Base-by-base conservation (phyloP, 345 rosid genomes). In the Gossypium stocksii region DNA sequence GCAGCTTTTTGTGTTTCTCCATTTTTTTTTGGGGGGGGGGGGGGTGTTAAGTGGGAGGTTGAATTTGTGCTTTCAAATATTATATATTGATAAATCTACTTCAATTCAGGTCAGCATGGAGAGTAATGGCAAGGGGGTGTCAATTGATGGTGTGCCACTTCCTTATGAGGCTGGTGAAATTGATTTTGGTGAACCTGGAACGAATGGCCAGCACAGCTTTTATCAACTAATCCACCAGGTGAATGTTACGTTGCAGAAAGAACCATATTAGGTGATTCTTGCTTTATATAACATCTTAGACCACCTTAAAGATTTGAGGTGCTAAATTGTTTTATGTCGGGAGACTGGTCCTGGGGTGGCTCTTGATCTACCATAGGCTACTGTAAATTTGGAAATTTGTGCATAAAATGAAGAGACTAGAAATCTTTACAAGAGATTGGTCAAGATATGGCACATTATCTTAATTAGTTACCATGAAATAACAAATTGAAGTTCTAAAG, bases 161-260 rank as follows among this genome's bases (percentile, higher is more conserved):
- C 91, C 97, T 41, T 90, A 78, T 60, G 97, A 88, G 83, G 85
- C 97, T 34, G 99, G 99, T 77, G 99, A 95, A 86, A 93, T 90
- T 82, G 98, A 95, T 82, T 95, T 95, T 76, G 98, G 98, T 77
- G 98, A 95, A 78, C 99, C 98, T 71, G 99, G 98, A 82, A 91
- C 99, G 66, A 90, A 95, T 74, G 97, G 98, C 70, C 99, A 95
- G 82, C 99, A 91, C 84, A 95, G 99, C 86, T 95, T 95, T 84
- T 95, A 95, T 86, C 99, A 95, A 83, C 90, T 95, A 77, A 93
- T 95, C 84, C 99, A 93, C 81, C 99, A 95, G 98, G 99, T 93
- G 71, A 77, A 48, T 65, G 56, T 12, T 67, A 9, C 16, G 25
- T 58, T 16, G 38, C 54, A 45, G 27, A 2, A 27, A 68, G 57